Evolutionary conservation across 345 rosid genomes (phyloP).

Genomic region (Ceriops tagal): DNA sequence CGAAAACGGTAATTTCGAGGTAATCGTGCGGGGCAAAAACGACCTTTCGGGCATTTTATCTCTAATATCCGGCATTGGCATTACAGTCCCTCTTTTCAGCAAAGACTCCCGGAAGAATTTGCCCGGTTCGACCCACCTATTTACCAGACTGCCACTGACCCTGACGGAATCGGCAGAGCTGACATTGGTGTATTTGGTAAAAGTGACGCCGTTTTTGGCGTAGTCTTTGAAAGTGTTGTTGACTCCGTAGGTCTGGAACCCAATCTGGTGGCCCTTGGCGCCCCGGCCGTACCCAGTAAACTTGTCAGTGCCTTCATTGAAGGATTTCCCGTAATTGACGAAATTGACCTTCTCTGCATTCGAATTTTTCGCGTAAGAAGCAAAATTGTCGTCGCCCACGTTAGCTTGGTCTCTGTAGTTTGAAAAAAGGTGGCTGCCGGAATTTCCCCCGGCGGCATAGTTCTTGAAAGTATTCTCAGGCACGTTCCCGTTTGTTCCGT

Average conservation of each 20-base stretch:
- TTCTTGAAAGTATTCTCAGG: constrained; percentile 57
- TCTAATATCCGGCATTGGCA: constrained; percentile 75
- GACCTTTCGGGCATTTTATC: constrained; percentile 85
- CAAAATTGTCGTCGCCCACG: constrained; percentile 59
- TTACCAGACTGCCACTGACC: constrained; percentile 33
- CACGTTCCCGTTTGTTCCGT: constrained; percentile 47
- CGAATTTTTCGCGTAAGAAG: constrained; percentile 61
- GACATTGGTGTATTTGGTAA: constrained; percentile 41
- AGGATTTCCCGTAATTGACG: constrained; percentile 51
- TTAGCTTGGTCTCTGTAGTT: constrained; percentile 56
- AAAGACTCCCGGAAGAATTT: constrained; percentile 66
- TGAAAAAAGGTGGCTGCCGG: constrained; percentile 40
- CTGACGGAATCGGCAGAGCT: constrained; percentile 5
- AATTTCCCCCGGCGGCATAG: constrained; percentile 38
- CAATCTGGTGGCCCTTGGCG: constrained; percentile 29
- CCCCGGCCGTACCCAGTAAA: constrained; percentile 59
- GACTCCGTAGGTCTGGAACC: constrained; percentile 48
- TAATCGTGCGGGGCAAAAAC: constrained; percentile 63
- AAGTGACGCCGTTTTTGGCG: constrained; percentile 42
- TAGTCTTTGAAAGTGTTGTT: constrained; percentile 57
- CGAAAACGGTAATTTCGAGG: constrained; percentile 54
- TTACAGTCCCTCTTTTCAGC: constrained; percentile 52
- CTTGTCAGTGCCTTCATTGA: constrained; percentile 50
- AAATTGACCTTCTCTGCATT: constrained; percentile 39
- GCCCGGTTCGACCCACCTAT: constrained; percentile 72